Evolutionary conservation across 2,329 filamentous ascomycete species (phyloP), one percentile per base, ranked within the genome.

Genomic region (Penicillium brevicompactum): DNA sequence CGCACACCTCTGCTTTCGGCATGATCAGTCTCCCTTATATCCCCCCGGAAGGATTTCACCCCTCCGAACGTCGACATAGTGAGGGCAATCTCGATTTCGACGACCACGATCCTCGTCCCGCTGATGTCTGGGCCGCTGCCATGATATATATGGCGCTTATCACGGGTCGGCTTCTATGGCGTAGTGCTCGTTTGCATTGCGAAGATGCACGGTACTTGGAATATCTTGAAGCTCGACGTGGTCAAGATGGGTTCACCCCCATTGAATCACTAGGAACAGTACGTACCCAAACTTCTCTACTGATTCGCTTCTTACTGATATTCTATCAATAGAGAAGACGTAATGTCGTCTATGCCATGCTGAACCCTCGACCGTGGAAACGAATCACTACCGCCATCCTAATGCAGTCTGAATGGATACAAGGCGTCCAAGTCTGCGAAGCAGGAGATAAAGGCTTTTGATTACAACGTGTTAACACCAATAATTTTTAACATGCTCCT

Each of bases 121-220:
- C 48, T 1, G 70, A 72, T 54, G 41, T 72, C 3, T 72, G 70
- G 70, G 68, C 69, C 4, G 55, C 61, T 5, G 70, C 67, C 1
- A 58, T 71, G 7, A 49, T 70, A 2, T 72, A 71, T 13, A 48
- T 71, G 45, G 58, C 62, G 0, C 58, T 71, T 22, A 51, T 69
- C 5, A 65, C 56, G 6, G 65, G 68, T 1, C 60, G 64, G 10
- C 51, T 68, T 3, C 53, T 61, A 0, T 72, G 70, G 70, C 54
- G 62, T 4, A 62, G 56, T 51, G 62, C 69, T 8, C 52, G 59
- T 13, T 63, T 60, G 5, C 27, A 51, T 6, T 34, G 50, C 3
- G 66, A 71, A 46, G 69, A 72, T 61, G 27, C 41, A 1, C 52
- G 59, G 10, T 72, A 65, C 44, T n/a, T 58, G 30, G 60, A 55